Evolutionary conservation across 2,329 filamentous ascomycete species (phyloP).

Genomic region (Fusarium sororula): DNA sequence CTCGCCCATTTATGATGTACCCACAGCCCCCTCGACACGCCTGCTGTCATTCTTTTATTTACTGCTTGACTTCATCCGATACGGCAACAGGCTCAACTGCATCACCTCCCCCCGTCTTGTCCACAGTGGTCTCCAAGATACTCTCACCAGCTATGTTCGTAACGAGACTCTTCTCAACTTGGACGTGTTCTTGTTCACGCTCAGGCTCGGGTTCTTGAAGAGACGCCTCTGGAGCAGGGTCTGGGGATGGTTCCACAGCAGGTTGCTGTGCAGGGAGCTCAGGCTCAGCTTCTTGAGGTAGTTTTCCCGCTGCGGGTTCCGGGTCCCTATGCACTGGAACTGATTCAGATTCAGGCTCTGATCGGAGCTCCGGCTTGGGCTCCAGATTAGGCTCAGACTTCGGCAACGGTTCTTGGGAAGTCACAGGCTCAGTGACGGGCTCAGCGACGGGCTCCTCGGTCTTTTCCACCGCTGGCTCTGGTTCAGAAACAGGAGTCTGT

Average conservation of each 20-base stretch:
- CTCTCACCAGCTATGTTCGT: constrained; percentile 56
- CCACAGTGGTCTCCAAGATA: constrained; percentile 51
- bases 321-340: constrained; percentile 16
- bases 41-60: constrained; percentile 10
- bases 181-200: not conserved
- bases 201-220: not conserved
- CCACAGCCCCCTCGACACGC: not conserved
- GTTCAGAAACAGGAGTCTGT: constrained; percentile 17
- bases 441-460: not conserved
- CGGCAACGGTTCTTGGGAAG: constrained; percentile 2
- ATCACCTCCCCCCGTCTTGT: constrained; percentile 47
- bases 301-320: constrained; percentile 17
- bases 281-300: constrained; percentile 21
- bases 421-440: not conserved
- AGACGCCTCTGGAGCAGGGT: not conserved
- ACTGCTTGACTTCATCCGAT: constrained; percentile 48
- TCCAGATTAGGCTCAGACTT: constrained; percentile 13
- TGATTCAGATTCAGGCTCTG: constrained; percentile 25
- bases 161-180: constrained; percentile 49
- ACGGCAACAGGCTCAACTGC: constrained; percentile 49
- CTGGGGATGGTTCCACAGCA: constrained; percentile 23
- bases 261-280: constrained; percentile 16
- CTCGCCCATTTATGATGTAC: constrained; percentile 11
- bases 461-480: constrained; percentile 14
- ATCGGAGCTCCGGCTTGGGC: constrained; percentile 15